A percentile compares a stretch with the other conserved stretches of the same genome.
These are phyloP conservation scores for Boletus coccyginus DNA, from an alignment of 768 basidiomycete species.

Conservation along the genomic window DNA sequence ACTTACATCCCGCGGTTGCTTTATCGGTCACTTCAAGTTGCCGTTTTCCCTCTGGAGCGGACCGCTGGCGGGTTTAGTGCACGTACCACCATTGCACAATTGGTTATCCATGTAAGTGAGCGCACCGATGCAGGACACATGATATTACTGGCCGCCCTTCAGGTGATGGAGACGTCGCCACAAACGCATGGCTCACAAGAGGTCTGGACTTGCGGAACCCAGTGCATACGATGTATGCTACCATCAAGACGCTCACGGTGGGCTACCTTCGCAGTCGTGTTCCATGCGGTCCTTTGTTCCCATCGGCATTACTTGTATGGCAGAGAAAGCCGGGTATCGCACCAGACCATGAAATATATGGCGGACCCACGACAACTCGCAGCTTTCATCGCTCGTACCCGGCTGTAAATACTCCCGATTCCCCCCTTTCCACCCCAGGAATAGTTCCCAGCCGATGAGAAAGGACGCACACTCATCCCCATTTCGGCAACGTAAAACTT, in stretches of 20 bases:
- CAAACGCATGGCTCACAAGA: neutral
- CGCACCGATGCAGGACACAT: neutral
- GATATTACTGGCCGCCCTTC: neutral
- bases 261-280: neutral
- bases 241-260: neutral
- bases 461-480: neutral
- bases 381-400: neutral
- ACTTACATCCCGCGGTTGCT: neutral
- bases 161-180: neutral
- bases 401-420: neutral
- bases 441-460: neutral
- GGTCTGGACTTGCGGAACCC: neutral
- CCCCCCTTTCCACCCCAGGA: neutral
- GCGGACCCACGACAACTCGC: neutral
- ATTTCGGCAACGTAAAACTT: neutral
- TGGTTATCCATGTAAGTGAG: neutral
- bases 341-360: neutral
- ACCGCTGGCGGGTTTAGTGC: neutral
- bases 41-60: neutral
- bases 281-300: constrained; percentile 9
- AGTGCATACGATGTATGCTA: neutral
- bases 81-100: neutral
- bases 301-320: neutral
- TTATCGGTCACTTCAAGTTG: neutral
- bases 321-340: neutral